phyloP scores from a whole-genome alignment of 164 flowering plant genomes.

The Umbellularia californica region DNA sequence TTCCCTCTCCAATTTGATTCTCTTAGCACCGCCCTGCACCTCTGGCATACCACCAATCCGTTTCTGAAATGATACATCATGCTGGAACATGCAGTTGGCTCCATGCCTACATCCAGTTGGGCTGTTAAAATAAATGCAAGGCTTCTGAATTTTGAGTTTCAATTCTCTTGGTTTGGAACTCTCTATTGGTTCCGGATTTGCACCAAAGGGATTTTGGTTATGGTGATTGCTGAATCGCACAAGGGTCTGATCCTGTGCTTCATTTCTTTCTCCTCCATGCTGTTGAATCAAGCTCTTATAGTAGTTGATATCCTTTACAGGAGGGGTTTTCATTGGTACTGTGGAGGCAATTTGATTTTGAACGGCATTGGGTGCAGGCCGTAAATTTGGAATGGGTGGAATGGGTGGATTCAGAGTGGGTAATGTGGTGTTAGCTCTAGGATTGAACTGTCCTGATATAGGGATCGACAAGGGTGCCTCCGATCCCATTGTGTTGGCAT shows the following conservation, averaged over 20 bases:
- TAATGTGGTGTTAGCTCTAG: conserved; percentile 32
- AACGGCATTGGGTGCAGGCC: conserved; percentile 16
- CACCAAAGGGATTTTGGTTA: conserved; percentile 17
- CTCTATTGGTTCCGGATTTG: conserved; percentile 26
- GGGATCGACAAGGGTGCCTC: conserved; percentile 19
- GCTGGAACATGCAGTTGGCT: conserved; percentile 67
- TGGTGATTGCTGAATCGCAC: conserved; percentile 31
- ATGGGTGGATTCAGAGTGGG: conserved; percentile 17
- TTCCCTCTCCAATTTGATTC: conserved; percentile 83
- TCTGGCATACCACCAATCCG: conserved; percentile 38
- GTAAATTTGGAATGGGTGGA: conserved; percentile 2
- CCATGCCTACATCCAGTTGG: conserved; percentile 88
- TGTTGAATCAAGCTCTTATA: conserved; percentile 89
- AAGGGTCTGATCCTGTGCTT: conserved; percentile 14
- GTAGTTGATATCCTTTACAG: conserved; percentile 58
- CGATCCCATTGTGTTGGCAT: conserved; percentile 23
- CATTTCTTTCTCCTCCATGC: conserved; percentile 75
- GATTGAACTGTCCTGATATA: conserved; percentile 27
- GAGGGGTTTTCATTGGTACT: conserved; percentile 25
- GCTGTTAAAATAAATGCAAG: conserved; percentile 76
- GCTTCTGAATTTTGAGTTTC: conserved; percentile 62
- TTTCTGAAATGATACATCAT: conserved; percentile 48
- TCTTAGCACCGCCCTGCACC: conserved; percentile 50
- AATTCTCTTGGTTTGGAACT: conserved; percentile 40
- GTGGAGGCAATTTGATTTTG: conserved; percentile 17